phyloP scores from a whole-genome alignment of 306 rosid species.

The Vigna reflexopilosa region DNA sequence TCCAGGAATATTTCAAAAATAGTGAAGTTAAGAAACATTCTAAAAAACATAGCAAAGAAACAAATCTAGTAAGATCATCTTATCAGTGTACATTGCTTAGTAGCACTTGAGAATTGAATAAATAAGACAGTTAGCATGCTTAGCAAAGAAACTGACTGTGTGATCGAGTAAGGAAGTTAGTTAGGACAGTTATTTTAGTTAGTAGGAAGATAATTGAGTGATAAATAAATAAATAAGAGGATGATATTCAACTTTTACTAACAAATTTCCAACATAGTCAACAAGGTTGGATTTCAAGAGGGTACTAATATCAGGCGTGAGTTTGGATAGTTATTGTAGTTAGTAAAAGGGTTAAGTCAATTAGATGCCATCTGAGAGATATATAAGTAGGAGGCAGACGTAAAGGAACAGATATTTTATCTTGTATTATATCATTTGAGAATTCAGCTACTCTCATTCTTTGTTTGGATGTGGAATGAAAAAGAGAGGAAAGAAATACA shows the following conservation, averaged over 20 bases:
- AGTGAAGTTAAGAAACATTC: slow-evolving; percentile 32
- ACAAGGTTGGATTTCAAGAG: not conserved
- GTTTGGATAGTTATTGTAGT: not conserved
- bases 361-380: not conserved
- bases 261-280: not conserved
- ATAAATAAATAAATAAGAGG: not conserved
- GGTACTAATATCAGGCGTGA: not conserved
- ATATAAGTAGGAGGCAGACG: not conserved
- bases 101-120: slow-evolving; percentile 9
- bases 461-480: too few relatives aligned
- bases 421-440: not conserved
- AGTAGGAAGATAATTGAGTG: not conserved
- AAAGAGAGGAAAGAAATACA: too few relatives aligned
- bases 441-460: not conserved
- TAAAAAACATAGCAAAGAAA: slow-evolving; percentile 12
- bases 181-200: not conserved
- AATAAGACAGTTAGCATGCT: too few relatives aligned
- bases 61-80: slow-evolving; percentile 20
- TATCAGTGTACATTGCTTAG: not conserved
- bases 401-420: not conserved
- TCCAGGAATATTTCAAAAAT: slow-evolving; percentile 36
- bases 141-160: not conserved
- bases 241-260: not conserved
- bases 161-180: not conserved
- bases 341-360: not conserved